These are phyloP conservation scores for Suhomyces wounanorum DNA, from an alignment of 1,139 yeast genomes.

Conservation along the genomic window DNA sequence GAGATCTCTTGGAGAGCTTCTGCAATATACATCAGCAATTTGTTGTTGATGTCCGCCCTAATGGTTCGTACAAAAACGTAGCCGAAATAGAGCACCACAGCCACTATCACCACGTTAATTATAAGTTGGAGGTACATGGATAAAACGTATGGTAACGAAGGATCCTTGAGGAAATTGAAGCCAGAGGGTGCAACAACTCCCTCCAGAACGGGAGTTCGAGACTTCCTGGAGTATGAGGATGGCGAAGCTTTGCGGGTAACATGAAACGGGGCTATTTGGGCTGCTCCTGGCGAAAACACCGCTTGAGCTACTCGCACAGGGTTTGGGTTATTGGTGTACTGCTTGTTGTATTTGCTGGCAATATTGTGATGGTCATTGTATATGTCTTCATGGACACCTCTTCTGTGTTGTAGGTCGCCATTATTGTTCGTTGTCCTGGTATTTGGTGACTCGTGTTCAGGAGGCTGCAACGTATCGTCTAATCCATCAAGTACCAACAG, in stretches of 20 bases:
- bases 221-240: neutral
- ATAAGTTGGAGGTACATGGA: constrained; percentile 72
- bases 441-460: neutral
- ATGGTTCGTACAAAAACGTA: constrained; percentile 60
- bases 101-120: constrained; percentile 61
- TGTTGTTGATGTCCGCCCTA: constrained; percentile 67
- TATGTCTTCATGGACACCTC: neutral
- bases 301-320: constrained; percentile 47
- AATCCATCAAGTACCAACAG: neutral
- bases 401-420: neutral
- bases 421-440: neutral
- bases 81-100: constrained; percentile 56
- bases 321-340: constrained; percentile 21
- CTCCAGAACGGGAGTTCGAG: neutral
- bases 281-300: constrained; percentile 41
- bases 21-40: constrained; percentile 63
- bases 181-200: neutral
- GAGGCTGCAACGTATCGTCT: constrained; percentile 1
- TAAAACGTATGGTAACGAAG: constrained; percentile 64
- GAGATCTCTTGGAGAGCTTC: constrained; percentile 68
- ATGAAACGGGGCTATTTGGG: neutral
- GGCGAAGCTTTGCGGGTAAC: neutral
- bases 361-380: neutral
- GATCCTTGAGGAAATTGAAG: constrained; percentile 32
- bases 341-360: neutral